phyloP scores from a whole-genome alignment of 331 rosid genomes.

The Arachis monticola region DNA sequence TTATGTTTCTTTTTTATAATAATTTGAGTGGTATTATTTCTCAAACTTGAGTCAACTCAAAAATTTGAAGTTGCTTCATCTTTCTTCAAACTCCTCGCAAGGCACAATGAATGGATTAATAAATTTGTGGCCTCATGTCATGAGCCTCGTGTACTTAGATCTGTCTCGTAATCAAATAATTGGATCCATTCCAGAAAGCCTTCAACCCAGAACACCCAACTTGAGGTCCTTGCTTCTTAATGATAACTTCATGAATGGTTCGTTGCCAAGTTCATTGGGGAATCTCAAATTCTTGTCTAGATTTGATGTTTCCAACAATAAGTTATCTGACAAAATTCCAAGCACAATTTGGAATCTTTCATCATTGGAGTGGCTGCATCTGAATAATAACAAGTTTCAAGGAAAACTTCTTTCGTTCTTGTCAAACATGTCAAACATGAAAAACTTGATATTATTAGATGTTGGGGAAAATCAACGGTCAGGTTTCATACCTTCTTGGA shows the following conservation, averaged over 20 bases:
- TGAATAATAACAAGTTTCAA: slow-evolving; percentile 33
- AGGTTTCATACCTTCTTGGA: slow-evolving; percentile 46
- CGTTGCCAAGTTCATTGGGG: slow-evolving; percentile 3
- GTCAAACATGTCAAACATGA: slow-evolving; percentile 10
- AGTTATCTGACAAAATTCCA: slow-evolving; percentile 32
- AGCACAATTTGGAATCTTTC: slow-evolving; percentile 18
- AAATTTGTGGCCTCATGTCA: not conserved
- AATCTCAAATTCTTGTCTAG: not conserved
- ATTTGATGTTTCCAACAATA: slow-evolving; percentile 35
- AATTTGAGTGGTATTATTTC: slow-evolving; percentile 34
- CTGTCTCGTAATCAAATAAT: slow-evolving; percentile 38
- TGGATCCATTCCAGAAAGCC: slow-evolving; percentile 33
- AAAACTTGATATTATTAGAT: slow-evolving; percentile 21
- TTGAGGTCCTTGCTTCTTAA: not conserved
- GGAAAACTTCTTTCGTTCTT: slow-evolving; percentile 28
- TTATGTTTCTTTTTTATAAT: slow-evolving; percentile 18
- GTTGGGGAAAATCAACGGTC: slow-evolving; percentile 42
- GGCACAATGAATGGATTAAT: slow-evolving; percentile 13
- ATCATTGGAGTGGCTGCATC: not conserved
- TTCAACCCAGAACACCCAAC: slow-evolving; percentile 13
- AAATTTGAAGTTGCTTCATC: not conserved
- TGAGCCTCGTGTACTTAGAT: not conserved
- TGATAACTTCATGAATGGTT: slow-evolving; percentile 40
- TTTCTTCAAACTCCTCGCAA: slow-evolving; percentile 36
- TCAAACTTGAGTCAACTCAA: slow-evolving; percentile 20